phyloP scores from a whole-genome alignment of 2,329 filamentous ascomycete species.

The Plenodomus lindquistii region DNA sequence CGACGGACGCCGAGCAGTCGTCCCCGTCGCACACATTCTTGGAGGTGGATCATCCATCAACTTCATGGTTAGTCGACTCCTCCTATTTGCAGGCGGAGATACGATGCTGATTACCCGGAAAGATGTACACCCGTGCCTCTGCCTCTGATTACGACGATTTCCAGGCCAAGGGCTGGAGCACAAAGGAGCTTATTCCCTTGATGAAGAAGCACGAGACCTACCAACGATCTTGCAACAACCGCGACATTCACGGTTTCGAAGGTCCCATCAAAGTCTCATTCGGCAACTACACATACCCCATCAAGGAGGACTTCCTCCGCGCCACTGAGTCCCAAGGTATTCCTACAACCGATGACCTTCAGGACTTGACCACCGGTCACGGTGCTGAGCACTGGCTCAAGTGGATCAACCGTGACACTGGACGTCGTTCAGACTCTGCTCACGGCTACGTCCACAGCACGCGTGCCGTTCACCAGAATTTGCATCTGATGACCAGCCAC shows the following conservation, averaged over 20 bases:
- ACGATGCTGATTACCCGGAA: not conserved
- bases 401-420: constrained; percentile 75
- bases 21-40: constrained; percentile 74
- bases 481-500: constrained; percentile 74
- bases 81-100: too few species aligned
- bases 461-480: constrained; percentile 68
- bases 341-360: constrained; percentile 73
- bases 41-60: constrained; percentile 77
- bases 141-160: constrained; percentile 79
- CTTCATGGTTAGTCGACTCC: constrained; percentile 62
- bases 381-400: constrained; percentile 84
- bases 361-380: constrained; percentile 69
- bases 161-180: constrained; percentile 78
- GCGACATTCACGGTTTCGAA: constrained; percentile 74
- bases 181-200: constrained; percentile 72
- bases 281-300: constrained; percentile 76
- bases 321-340: constrained; percentile 75
- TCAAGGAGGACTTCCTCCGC: constrained; percentile 79
- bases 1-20: constrained; percentile 69
- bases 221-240: constrained; percentile 58
- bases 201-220: constrained; percentile 85
- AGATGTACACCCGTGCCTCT: constrained; percentile 75
- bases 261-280: constrained; percentile 84
- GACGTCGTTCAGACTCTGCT: constrained; percentile 74
- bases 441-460: constrained; percentile 80